Evolutionary conservation across 2,329 filamentous ascomycete species (phyloP).

Genomic region (Penicillium crustosum): DNA sequence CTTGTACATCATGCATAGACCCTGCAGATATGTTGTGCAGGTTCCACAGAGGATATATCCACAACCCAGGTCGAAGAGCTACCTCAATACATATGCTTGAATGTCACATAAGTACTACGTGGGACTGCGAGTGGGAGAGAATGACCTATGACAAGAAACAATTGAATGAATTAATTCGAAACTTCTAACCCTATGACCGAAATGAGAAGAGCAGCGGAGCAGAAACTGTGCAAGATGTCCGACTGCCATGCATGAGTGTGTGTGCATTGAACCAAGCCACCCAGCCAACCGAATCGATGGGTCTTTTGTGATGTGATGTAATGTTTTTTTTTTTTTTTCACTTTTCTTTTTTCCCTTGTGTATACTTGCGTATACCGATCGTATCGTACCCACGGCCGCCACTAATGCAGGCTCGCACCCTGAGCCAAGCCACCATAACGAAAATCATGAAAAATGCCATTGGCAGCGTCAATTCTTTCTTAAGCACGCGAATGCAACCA

Average conservation of each 20-base stretch:
- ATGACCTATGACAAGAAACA: background rate
- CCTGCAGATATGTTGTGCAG: conserved; percentile 11
- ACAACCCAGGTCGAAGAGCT: background rate
- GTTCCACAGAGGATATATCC: conserved; percentile 1
- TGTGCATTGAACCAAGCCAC: background rate
- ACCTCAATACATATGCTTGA: too few relatives aligned
- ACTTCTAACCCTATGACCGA: conserved; percentile 1
- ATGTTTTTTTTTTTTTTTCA: background rate
- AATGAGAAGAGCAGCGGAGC: background rate
- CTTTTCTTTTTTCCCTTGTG: background rate
- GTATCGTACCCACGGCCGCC: conserved; percentile 4
- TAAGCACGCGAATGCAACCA: background rate
- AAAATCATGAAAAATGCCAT: conserved; percentile 1
- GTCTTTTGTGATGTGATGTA: background rate
- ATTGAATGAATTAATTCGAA: conserved; percentile 16
- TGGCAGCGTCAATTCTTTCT: background rate
- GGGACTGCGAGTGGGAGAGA: background rate
- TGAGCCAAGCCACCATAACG: background rate
- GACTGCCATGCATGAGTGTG: conserved; percentile 1
- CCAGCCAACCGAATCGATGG: background rate
- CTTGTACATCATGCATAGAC: conserved; percentile 3
- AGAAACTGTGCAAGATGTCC: conserved; percentile 6
- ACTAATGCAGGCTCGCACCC: background rate
- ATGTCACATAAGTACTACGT: too few relatives aligned
- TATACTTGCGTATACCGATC: background rate